Evolutionary conservation across 495 filamentous ascomycete genomes (phyloP).

Genomic region (Trichoderma virens): DNA sequence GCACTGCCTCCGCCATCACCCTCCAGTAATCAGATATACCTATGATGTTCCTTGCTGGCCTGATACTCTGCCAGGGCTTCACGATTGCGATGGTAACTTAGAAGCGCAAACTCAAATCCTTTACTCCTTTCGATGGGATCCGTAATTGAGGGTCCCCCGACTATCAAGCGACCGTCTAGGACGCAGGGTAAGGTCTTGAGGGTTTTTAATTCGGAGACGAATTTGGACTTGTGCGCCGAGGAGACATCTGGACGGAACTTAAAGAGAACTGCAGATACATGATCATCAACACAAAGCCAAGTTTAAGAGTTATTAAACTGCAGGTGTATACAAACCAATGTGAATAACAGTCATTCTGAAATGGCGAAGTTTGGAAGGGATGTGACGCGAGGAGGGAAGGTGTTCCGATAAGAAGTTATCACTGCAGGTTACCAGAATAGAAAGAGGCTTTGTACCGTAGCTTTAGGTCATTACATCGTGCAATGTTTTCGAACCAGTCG

Average conservation of each 20-base stretch:
- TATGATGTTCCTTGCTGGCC: slow-evolving; percentile 39
- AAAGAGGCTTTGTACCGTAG: background rate
- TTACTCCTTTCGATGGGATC: slow-evolving; percentile 39
- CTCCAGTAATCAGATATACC: slow-evolving; percentile 19
- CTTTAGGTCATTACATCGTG: background rate
- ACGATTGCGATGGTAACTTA: slow-evolving; percentile 38
- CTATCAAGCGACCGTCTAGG: slow-evolving; percentile 32
- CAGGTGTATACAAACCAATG: background rate
- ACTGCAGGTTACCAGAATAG: background rate
- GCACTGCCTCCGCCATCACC: background rate
- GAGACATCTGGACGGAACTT: slow-evolving; percentile 33
- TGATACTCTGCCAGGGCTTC: slow-evolving; percentile 38
- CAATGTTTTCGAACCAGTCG: background rate
- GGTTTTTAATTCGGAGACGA: slow-evolving; percentile 35
- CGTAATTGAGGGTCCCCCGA: slow-evolving; percentile 40
- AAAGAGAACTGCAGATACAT: slow-evolving; percentile 31
- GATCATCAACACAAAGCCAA: background rate
- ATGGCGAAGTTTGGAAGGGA: background rate
- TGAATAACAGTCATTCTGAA: background rate
- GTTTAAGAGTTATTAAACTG: background rate
- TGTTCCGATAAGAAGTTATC: background rate
- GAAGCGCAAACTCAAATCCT: slow-evolving; percentile 37
- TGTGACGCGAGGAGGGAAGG: background rate
- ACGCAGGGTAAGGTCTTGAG: slow-evolving; percentile 36
- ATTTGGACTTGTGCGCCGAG: slow-evolving; percentile 27